phyloP scores from a whole-genome alignment of 805 yeast genomes.

The Komagataella pseudopastoris region DNA sequence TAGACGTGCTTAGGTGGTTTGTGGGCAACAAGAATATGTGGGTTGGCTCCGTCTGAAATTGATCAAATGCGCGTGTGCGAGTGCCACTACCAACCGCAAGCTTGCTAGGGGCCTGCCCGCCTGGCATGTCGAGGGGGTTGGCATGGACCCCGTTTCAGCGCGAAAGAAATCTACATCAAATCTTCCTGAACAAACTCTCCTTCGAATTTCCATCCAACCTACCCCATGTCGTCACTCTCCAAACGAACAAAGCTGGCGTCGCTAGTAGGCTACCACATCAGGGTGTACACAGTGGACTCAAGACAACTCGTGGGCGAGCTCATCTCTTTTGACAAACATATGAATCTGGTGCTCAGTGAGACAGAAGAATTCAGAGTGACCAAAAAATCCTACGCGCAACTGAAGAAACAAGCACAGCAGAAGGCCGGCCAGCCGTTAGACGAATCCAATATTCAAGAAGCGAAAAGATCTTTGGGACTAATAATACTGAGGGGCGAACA shows the following conservation, averaged over 20 bases:
- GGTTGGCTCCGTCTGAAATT: not conserved
- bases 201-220: not conserved
- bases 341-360: constrained; percentile 77
- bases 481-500: constrained; percentile 82
- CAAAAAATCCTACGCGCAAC: constrained; percentile 33
- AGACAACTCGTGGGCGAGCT: constrained; percentile 69
- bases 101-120: not conserved
- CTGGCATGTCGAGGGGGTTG: not conserved
- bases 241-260: constrained; percentile 33
- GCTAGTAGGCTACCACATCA: constrained; percentile 58
- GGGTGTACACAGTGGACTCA: constrained; percentile 66
- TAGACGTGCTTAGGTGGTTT: not conserved
- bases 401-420: constrained; percentile 16
- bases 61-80: not conserved
- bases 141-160: not conserved
- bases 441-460: constrained; percentile 35
- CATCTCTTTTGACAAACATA: constrained; percentile 78
- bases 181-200: not conserved
- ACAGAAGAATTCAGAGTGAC: constrained; percentile 75
- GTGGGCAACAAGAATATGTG: not conserved
- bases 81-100: not conserved
- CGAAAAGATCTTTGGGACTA: constrained; percentile 68
- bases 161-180: not conserved
- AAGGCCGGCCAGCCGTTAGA: constrained; percentile 10
- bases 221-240: constrained; percentile 2